These are phyloP conservation scores for Anisodus acutangulus DNA, from an alignment of 257 asterid species.

Conservation along the genomic window DNA sequence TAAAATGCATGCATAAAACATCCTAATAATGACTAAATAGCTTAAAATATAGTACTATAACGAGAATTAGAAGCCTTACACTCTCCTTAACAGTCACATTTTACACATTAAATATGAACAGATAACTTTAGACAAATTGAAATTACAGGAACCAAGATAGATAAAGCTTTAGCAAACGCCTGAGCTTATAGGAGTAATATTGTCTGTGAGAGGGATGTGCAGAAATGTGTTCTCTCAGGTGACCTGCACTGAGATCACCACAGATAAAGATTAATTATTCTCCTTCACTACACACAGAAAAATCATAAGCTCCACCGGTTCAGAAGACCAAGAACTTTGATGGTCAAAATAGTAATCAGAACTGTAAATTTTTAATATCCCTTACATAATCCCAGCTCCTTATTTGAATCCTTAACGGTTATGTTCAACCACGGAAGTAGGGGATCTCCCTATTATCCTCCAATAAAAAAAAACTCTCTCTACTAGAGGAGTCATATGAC, in stretches of 20 bases:
- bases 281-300: neutral
- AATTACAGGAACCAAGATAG: neutral
- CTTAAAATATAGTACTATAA: neutral
- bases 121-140: neutral
- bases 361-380: neutral
- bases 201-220: conserved; percentile 65
- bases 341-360: neutral
- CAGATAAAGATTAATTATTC: conserved; percentile 35
- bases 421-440: conserved; percentile 7
- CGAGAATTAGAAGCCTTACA: conserved; percentile 3
- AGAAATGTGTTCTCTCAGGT: conserved; percentile 64
- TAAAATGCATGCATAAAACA: neutral
- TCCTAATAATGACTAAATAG: neutral
- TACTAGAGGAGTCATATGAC: neutral
- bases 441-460: neutral
- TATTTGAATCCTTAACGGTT: neutral
- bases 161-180: conserved; percentile 61
- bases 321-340: conserved; percentile 3
- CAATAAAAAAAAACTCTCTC: neutral
- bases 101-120: neutral
- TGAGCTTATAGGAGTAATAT: conserved; percentile 73
- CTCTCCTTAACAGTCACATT: neutral
- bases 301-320: conserved; percentile 15
- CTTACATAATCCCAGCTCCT: neutral
- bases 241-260: conserved; percentile 77